Conservation (phyloP, 192 early-diverging fungal genomes). For the Jimgerdemannia flammicorona region DNA sequence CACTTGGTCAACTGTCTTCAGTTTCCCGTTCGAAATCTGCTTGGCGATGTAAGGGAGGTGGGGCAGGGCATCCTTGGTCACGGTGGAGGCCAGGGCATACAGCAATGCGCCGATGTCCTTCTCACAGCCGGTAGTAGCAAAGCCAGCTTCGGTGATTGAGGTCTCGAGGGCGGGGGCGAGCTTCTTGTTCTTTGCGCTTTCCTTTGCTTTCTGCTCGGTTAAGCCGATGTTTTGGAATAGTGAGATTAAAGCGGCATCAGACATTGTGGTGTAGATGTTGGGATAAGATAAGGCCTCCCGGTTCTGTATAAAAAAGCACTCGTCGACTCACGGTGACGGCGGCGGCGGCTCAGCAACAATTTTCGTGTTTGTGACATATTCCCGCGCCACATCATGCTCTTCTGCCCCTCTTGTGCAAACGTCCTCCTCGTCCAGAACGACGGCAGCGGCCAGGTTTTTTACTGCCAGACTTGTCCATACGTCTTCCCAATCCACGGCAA, state of each 20-base stretch:
- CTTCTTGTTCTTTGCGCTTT: conserved; percentile 96
- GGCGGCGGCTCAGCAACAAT: too few species aligned
- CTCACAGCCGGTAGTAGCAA: conserved; percentile 39
- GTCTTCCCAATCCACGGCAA: conserved; percentile 63
- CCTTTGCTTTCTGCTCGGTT: conserved; percentile 86
- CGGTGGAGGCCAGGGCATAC: conserved; percentile 85
- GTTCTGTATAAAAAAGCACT: too few species aligned
- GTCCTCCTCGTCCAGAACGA: conserved; percentile 70
- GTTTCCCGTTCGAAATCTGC: conserved; percentile 65
- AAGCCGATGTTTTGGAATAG: conserved; percentile 89
- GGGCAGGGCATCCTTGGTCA: conserved; percentile 65
- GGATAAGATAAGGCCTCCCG: too few species aligned
- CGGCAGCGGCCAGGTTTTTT: conserved; percentile 49
- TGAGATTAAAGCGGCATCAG: conserved; percentile 42
- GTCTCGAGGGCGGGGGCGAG: conserved; percentile 71
- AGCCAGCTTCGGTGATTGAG: conserved; percentile 68
- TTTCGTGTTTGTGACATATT: not conserved
- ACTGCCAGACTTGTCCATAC: conserved; percentile 89
- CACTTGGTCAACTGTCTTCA: conserved; percentile 84
- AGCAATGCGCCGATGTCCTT: conserved; percentile 70
- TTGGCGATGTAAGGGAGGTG: conserved; percentile 81
- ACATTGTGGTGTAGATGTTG: not conserved
- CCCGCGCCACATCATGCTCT: conserved; percentile 57
- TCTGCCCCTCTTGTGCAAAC: conserved; percentile 88
- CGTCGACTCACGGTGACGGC: not conserved